These are phyloP conservation scores for Pseudofabraea citricarpa DNA, from an alignment of 2,329 filamentous ascomycete genomes.

Conservation along the genomic window DNA sequence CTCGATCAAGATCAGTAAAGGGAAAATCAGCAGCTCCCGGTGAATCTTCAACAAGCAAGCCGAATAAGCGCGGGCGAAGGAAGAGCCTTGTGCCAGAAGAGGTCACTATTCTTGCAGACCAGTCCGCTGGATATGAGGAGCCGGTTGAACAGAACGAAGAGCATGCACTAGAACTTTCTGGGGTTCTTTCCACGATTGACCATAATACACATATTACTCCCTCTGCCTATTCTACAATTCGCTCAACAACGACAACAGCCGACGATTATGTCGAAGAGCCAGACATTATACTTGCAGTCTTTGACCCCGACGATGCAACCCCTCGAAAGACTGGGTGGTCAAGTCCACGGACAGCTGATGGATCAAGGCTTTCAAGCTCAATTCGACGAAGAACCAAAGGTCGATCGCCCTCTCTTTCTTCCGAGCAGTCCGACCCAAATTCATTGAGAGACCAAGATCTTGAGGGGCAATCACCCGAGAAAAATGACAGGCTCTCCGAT, in stretches of 20 bases:
- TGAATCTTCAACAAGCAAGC: conserved; percentile 6
- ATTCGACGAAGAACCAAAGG: conserved; percentile 2
- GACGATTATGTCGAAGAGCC: neutral
- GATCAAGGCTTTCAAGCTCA: neutral
- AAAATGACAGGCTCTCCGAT: neutral
- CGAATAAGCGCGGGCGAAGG: conserved; percentile 16
- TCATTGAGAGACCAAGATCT: neutral
- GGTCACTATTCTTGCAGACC: conserved; percentile 7
- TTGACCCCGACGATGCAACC: no score
- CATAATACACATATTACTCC: neutral
- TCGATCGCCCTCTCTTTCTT: conserved; percentile 5
- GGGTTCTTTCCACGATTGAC: neutral
- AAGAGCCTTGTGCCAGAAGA: conserved; percentile 14
- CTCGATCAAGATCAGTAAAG: conserved; percentile 22
- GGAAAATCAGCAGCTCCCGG: conserved; percentile 7
- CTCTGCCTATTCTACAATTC: neutral
- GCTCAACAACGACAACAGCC: conserved; percentile 1
- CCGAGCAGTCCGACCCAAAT: neutral
- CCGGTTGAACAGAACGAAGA: neutral
- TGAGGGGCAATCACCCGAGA: conserved; percentile 9
- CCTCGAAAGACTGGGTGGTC: neutral
- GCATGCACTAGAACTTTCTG: neutral
- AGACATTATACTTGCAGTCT: no score
- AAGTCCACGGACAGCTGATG: neutral
- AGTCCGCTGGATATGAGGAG: neutral